These are phyloP conservation scores for Penicillium sp. DNA, from an alignment of 2,329 filamentous ascomycete genomes.

Conservation along the genomic window DNA sequence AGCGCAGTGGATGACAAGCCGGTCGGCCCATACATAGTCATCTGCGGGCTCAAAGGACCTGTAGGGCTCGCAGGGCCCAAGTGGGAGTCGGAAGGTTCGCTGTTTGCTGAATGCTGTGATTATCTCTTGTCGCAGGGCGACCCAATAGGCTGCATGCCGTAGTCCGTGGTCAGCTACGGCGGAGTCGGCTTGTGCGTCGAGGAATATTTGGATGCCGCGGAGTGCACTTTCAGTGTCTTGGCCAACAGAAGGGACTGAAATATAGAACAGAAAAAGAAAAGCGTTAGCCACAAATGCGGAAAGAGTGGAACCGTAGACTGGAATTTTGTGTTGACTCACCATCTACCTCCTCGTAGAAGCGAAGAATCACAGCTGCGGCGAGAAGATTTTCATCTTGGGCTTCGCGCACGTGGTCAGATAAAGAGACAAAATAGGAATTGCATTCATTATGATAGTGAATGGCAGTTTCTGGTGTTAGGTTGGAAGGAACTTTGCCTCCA, in stretches of 20 bases:
- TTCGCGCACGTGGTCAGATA: slow-evolving; percentile 35
- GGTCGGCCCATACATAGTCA: slow-evolving; percentile 42
- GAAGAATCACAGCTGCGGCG: slow-evolving; percentile 42
- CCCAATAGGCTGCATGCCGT: slow-evolving; percentile 48
- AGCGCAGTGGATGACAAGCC: slow-evolving; percentile 61
- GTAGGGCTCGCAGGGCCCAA: slow-evolving; percentile 40
- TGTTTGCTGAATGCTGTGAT: slow-evolving; percentile 48
- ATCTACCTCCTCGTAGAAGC: slow-evolving; percentile 47
- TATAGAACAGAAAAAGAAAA: too few relatives aligned
- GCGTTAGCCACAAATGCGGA: too few relatives aligned
- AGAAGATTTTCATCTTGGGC: slow-evolving; percentile 42
- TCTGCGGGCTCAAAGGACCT: slow-evolving; percentile 35
- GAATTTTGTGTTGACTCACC: slow-evolving; percentile 14
- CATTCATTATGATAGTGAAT: slow-evolving; percentile 45
- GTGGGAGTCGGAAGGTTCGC: slow-evolving; percentile 36
- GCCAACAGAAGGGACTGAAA: slow-evolving; percentile 16
- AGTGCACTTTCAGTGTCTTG: slow-evolving; percentile 21
- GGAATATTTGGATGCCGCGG: slow-evolving; percentile 29
- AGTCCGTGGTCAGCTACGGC: slow-evolving; percentile 29
- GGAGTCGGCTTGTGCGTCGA: slow-evolving; percentile 31
- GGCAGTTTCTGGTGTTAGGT: slow-evolving; percentile 37
- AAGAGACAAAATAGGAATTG: slow-evolving; percentile 42
- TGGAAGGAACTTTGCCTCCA: slow-evolving; percentile 26
- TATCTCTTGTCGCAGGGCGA: slow-evolving; percentile 51
- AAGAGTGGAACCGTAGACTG: too few relatives aligned